Evolutionary conservation across 2,329 filamentous ascomycete genomes (phyloP).

Genomic region (Arthrinium phaeospermum): DNA sequence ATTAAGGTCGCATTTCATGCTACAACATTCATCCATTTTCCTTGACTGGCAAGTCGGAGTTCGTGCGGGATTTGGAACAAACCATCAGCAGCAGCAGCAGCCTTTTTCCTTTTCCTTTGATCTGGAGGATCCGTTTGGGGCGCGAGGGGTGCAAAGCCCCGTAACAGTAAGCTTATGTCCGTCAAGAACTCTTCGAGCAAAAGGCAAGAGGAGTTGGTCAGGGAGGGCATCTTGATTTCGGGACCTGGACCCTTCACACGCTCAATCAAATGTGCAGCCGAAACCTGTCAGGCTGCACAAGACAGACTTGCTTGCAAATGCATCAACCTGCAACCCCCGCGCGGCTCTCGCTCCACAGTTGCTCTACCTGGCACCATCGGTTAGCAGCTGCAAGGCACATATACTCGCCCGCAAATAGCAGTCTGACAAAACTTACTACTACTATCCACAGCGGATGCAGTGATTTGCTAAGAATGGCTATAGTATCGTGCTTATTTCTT

Average conservation of each 20-base stretch:
- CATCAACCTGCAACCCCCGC: neutral
- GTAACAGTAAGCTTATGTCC: constrained; percentile 2
- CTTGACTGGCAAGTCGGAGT: neutral
- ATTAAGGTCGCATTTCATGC: neutral
- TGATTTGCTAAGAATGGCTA: neutral
- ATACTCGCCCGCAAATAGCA: neutral
- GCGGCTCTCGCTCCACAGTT: neutral
- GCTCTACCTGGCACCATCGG: neutral
- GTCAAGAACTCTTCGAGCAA: neutral
- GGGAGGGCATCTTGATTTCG: neutral
- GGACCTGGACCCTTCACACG: neutral
- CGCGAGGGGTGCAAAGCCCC: neutral
- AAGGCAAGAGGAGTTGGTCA: neutral
- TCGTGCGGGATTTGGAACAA: neutral
- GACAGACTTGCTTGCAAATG: neutral
- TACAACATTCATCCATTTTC: neutral
- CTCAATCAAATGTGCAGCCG: neutral
- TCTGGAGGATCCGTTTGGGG: neutral
- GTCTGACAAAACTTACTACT: neutral
- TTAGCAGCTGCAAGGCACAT: neutral
- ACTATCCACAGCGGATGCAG: neutral
- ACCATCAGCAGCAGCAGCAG: neutral
- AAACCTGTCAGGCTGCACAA: neutral
- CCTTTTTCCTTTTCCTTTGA: neutral
- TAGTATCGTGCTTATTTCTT: neutral